Base-by-base conservation (phyloP, 495 filamentous ascomycete genomes). In the Diplogelasinospora grovesii region DNA sequence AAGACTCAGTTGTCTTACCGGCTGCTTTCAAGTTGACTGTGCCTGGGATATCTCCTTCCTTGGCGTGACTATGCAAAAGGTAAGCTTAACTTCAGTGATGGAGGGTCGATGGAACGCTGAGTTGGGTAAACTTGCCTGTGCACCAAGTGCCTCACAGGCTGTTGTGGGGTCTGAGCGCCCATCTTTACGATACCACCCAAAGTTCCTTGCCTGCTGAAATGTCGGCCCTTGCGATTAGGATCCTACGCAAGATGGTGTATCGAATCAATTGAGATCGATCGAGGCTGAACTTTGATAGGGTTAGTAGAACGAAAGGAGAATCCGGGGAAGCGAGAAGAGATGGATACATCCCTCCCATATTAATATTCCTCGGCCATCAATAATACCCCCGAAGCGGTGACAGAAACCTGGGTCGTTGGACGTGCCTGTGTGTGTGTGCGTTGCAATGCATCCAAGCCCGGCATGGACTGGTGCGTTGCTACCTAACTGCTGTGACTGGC, bases 11-110 rank as follows among this genome's bases (percentile, higher is more conserved):
- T 5, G 0, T 56, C 59, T 35, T 38, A 67, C 59, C 63, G n/a
- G 41, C 50, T 14, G 61, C 70, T 39, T 60, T 56, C 15, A 81
- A 58, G 48, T 81, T 68, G 26, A 79, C 75, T 1, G 77, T 81
- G 1, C 77, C 77, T 0, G 75, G 73, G 15, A 81, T 62, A 34
- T 71, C 68, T 40, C 65, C 72, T 50, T 78, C 76, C 31, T 76
- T 72, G 14, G 75, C 76, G 57, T 79, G 76, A 41, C 74, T 78
- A 9, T 39, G 25, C 31, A 36, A 35, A 21, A 20, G 20, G 32
- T 16, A n/a, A 16, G 11, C 29, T 16, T n/a, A 7, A 8, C 25
- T 7, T 27, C 25, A 8, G 7, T n/a, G 25, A n/a, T 27, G 8
- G 7, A 27, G n/a, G 25, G 25, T 27, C n/a, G 25, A 7, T 27